A percentile compares a stretch with the other conserved stretches of the same genome.
Evolutionary conservation across 2,329 filamentous ascomycete genomes (phyloP).

Genomic region (Cercospora nicotianae): DNA sequence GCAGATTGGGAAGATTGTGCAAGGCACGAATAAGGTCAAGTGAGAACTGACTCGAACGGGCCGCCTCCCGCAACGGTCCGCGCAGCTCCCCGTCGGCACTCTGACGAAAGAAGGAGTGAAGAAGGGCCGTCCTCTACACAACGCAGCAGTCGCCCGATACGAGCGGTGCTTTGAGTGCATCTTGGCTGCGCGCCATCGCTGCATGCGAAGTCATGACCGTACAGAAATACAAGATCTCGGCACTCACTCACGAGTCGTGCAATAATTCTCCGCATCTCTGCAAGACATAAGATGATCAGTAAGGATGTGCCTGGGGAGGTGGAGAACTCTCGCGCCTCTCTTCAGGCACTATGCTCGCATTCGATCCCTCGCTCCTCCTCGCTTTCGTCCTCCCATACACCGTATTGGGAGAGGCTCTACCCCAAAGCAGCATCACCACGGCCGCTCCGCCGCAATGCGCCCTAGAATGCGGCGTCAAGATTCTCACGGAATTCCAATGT

Average conservation of each 20-base stretch:
- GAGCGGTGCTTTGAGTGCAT: not conserved
- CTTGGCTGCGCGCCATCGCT: not conserved
- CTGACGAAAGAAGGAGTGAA: not conserved
- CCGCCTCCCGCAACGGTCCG: not conserved
- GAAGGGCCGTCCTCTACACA: not conserved
- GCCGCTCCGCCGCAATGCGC: conserved; percentile 3
- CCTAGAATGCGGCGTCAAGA: not conserved
- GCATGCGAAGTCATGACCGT: not conserved
- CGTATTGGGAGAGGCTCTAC: not conserved
- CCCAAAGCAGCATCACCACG: not conserved
- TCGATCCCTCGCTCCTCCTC: not conserved
- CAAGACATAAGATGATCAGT: not conserved
- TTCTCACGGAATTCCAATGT: conserved; percentile 4
- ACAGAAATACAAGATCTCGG: not conserved
- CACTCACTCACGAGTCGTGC: not conserved
- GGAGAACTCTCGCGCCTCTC: not conserved
- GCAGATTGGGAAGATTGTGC: not conserved
- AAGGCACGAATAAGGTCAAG: not conserved
- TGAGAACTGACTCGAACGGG: not conserved
- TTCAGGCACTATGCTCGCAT: not conserved
- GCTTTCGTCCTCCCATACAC: not conserved
- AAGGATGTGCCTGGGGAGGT: not conserved
- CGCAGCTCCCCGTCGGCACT: not conserved
- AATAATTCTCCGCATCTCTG: not conserved
- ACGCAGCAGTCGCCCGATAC: not conserved